phyloP scores from a whole-genome alignment of 2,329 filamentous ascomycete genomes.

The Diaporthe amygdali region DNA sequence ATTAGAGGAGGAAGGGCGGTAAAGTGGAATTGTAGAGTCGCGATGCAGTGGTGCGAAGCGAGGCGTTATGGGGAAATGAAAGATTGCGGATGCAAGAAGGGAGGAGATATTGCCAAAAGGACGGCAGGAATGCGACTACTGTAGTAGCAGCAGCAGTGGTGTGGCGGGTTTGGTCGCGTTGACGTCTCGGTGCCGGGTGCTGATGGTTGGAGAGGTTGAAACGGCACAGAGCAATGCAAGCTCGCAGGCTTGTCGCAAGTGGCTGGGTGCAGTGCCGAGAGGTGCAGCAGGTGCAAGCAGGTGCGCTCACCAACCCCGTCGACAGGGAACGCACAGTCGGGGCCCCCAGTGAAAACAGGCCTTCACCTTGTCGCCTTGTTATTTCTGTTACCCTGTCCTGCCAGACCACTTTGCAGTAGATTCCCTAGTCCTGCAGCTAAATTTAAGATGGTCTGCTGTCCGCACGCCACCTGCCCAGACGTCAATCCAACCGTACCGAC shows the following conservation, averaged over 20 bases:
- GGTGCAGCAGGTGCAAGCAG: constrained; percentile 11
- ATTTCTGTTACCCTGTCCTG: not conserved
- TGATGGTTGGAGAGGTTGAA: constrained; percentile 2
- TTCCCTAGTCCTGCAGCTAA: not conserved
- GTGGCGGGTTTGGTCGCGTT: constrained; percentile 5
- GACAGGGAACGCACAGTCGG: constrained; percentile 9
- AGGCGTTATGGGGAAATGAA: not conserved
- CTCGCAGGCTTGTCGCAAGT: constrained; percentile 9
- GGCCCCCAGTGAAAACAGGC: constrained; percentile 1
- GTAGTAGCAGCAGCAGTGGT: not conserved
- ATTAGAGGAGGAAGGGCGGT: constrained; percentile 6
- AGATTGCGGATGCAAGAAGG: not conserved
- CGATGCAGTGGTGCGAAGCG: not conserved
- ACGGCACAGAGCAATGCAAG: constrained; percentile 10
- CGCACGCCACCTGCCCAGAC: not conserved
- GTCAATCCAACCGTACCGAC: not conserved
- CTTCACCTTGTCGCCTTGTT: not conserved
- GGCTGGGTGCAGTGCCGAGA: constrained; percentile 16
- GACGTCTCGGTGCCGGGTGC: not conserved
- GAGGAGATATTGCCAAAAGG: not conserved
- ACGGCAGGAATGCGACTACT: constrained; percentile 8
- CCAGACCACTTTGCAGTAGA: not conserved
- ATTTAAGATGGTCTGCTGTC: not conserved
- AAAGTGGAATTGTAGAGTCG: constrained; percentile 4
- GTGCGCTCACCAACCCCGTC: not conserved